Percentiles rank a stretch among this genome's conserved stretches.
phyloP scores from a whole-genome alignment of 352 stramenopile species.

The Globisporangium parvum region DNA sequence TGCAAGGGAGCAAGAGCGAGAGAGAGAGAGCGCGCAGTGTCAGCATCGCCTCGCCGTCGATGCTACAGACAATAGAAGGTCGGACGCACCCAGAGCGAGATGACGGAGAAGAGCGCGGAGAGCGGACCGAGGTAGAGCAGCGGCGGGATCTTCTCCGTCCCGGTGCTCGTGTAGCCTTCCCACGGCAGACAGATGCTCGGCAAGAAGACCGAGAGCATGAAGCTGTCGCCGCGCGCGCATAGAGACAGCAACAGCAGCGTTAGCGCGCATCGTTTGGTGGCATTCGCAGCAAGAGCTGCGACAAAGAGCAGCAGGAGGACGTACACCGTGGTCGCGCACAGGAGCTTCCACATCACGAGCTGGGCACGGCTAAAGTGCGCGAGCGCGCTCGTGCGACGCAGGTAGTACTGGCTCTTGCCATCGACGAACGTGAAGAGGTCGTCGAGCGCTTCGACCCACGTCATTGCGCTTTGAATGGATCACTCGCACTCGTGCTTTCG shows the following conservation, averaged over 20 bases:
- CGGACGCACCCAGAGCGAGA: conserved; percentile 42
- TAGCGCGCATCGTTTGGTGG: background rate
- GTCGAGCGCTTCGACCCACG: conserved; percentile 33
- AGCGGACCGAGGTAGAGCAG: conserved; percentile 36
- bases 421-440: conserved; percentile 66
- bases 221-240: conserved; percentile 18
- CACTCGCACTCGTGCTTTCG: no score
- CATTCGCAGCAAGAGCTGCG: background rate
- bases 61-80: background rate
- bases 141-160: conserved; percentile 44
- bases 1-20: conserved; percentile 8
- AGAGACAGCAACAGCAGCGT: background rate
- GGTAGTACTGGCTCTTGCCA: conserved; percentile 55
- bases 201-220: conserved; percentile 47
- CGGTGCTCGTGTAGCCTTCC: conserved; percentile 36
- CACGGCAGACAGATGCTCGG: conserved; percentile 40
- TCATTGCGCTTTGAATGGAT: conserved; percentile 3
- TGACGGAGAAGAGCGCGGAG: conserved; percentile 40
- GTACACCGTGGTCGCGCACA: conserved; percentile 46
- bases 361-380: conserved; percentile 43
- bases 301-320: conserved; percentile 2
- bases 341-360: conserved; percentile 56
- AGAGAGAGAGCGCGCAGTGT: background rate
- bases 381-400: conserved; percentile 31
- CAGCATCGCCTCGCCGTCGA: background rate